These are phyloP conservation scores for Phyllostachys edulis DNA, from an alignment of 176 grass and related monocot species.

Conservation along the genomic window DNA sequence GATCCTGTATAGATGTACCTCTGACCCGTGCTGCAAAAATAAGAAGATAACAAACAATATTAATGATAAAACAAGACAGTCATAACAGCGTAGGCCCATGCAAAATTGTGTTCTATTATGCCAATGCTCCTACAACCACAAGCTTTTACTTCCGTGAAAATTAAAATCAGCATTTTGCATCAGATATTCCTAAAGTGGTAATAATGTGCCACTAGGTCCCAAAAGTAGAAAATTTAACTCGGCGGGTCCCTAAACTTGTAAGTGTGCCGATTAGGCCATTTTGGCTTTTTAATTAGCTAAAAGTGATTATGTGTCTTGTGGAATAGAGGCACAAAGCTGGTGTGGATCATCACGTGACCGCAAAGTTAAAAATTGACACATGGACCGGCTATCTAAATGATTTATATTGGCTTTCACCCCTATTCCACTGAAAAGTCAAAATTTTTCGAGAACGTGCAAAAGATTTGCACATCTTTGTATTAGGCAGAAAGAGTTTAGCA, in stretches of 20 bases:
- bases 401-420: background rate
- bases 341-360: background rate
- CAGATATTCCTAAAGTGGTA: background rate
- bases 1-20: conserved; percentile 98
- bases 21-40: conserved; percentile 78
- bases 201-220: background rate
- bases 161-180: background rate
- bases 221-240: background rate
- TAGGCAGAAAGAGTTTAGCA: too few relatives aligned
- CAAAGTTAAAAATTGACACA: background rate
- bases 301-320: background rate
- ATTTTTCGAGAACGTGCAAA: too few relatives aligned
- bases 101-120: background rate
- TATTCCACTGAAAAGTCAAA: background rate
- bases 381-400: background rate
- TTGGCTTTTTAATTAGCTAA: background rate
- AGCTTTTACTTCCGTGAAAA: background rate
- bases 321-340: background rate
- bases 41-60: conserved; percentile 17
- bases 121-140: background rate
- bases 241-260: background rate
- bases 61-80: background rate
- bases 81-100: background rate
- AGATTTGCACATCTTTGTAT: too few relatives aligned
- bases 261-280: background rate